phyloP scores from a whole-genome alignment of 177 flowering plant species.

The Tripterygium wilfordii region DNA sequence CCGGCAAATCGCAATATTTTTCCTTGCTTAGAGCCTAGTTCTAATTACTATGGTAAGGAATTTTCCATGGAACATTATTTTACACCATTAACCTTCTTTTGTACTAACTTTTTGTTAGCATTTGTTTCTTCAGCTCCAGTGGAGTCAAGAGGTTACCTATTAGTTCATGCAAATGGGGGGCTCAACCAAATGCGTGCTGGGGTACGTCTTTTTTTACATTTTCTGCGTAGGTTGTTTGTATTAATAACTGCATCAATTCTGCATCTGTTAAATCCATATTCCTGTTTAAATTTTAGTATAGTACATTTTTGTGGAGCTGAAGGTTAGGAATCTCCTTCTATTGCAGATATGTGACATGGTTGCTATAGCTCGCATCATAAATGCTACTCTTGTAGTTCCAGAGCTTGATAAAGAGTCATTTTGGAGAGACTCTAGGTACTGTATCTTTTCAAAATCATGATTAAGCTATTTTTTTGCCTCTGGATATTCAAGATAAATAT shows the following conservation, averaged over 20 bases:
- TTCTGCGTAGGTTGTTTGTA: not conserved
- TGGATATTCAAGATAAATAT: too few relatives aligned
- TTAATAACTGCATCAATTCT: not conserved
- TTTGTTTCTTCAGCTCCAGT: conserved; percentile 49
- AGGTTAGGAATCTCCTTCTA: too few relatives aligned
- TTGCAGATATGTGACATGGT: conserved; percentile 98
- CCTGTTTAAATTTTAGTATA: too few relatives aligned
- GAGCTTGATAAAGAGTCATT: conserved; percentile 89
- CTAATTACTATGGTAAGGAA: conserved; percentile 51
- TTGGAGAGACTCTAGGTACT: conserved; percentile 88
- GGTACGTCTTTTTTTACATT: conserved; percentile 39
- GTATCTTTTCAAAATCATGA: too few relatives aligned
- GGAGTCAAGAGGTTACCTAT: conserved; percentile 70
- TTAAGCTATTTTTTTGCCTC: too few relatives aligned
- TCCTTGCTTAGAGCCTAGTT: conserved; percentile 65
- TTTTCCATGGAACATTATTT: not conserved
- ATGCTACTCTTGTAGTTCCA: conserved; percentile 93
- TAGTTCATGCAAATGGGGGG: conserved; percentile 95
- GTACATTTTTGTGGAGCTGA: too few relatives aligned
- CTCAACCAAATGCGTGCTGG: conserved; percentile 99
- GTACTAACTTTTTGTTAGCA: not conserved
- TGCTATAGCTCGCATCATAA: conserved; percentile 85
- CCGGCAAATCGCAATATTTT: conserved; percentile 62
- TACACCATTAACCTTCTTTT: not conserved
- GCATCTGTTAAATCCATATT: not conserved